Evolutionary conservation across 164 flowering plant species (phyloP).

Genomic region (Stephania yunnanensis): DNA sequence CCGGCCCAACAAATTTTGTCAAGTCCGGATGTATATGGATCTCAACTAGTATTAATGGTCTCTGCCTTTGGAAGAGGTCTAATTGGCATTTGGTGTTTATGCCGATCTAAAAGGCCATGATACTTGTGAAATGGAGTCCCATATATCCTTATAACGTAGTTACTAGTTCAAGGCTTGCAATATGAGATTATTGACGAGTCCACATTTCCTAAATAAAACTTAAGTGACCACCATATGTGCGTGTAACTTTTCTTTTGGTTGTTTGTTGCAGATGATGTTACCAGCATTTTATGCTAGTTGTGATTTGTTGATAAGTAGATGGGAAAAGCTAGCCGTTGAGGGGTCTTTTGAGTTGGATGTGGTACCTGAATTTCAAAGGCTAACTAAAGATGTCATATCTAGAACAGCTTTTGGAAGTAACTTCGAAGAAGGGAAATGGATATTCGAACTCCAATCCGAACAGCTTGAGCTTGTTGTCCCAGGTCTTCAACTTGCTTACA

Average conservation of each 20-base stretch:
- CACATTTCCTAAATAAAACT: not conserved
- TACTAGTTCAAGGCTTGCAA: too few species aligned
- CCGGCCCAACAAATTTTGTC: too few species aligned
- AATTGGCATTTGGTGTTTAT: not conserved
- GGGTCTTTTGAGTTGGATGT: slow-evolving; percentile 28
- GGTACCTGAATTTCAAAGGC: slow-evolving; percentile 20
- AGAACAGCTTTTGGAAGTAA: slow-evolving; percentile 35
- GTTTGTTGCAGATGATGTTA: slow-evolving; percentile 21
- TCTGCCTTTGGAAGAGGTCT: too few species aligned
- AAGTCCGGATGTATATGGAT: too few species aligned
- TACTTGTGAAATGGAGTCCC: too few species aligned
- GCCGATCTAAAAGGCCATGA: too few species aligned
- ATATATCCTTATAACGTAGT: too few species aligned
- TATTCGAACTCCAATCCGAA: slow-evolving; percentile 34
- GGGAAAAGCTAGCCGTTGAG: slow-evolving; percentile 15
- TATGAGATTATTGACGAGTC: not conserved
- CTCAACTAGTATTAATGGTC: too few species aligned
- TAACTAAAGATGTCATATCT: slow-evolving; percentile 31
- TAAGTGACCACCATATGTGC: not conserved
- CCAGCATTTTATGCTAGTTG: slow-evolving; percentile 28
- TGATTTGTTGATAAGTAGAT: slow-evolving; percentile 16
- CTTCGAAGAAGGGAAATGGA: slow-evolving; percentile 34
- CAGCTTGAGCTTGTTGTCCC: slow-evolving; percentile 14
- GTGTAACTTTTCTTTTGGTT: not conserved
- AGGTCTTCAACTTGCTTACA: not conserved